Evolutionary conservation across 352 stramenopile species (phyloP).

Genomic region (Globisporangium polare): DNA sequence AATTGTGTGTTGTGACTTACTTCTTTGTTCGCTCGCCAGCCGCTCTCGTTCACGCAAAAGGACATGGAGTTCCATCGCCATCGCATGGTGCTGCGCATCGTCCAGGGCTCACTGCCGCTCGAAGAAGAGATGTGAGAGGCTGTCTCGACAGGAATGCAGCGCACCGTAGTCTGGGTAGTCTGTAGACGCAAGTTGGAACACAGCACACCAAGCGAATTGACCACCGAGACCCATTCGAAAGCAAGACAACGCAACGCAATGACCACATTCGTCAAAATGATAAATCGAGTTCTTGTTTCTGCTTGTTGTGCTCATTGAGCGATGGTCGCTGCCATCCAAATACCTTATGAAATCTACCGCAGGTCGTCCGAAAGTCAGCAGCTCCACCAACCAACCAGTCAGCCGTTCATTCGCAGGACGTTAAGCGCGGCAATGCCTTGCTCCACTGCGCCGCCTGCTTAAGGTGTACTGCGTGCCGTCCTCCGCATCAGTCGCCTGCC

Average conservation of each 20-base stretch:
- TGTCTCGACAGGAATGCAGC: background rate
- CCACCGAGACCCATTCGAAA: background rate
- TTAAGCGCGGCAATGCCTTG: background rate
- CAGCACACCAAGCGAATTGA: background rate
- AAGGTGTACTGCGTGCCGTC: background rate
- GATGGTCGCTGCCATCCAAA: slow-evolving; percentile 7
- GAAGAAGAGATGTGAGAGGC: slow-evolving; percentile 59
- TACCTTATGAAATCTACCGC: slow-evolving; percentile 10
- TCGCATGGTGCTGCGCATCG: slow-evolving; percentile 77
- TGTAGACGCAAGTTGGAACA: background rate
- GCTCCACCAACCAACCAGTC: background rate
- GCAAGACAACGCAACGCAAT: background rate
- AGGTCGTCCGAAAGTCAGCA: background rate
- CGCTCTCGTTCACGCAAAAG: slow-evolving; percentile 66
- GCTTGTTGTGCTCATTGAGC: background rate
- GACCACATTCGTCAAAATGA: background rate
- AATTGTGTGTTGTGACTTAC: background rate
- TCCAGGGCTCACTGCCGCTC: slow-evolving; percentile 53
- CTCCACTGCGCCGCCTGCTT: background rate
- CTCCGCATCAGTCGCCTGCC: background rate
- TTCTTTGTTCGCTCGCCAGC: slow-evolving; percentile 19
- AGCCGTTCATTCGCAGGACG: background rate
- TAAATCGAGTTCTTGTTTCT: slow-evolving; percentile 7
- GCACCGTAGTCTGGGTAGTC: too few species aligned
- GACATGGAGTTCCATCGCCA: slow-evolving; percentile 83